Evolutionary conservation across 768 basidiomycete genomes (phyloP), one percentile per base, ranked within the genome.

Genomic region (Termitomyces sp.): DNA sequence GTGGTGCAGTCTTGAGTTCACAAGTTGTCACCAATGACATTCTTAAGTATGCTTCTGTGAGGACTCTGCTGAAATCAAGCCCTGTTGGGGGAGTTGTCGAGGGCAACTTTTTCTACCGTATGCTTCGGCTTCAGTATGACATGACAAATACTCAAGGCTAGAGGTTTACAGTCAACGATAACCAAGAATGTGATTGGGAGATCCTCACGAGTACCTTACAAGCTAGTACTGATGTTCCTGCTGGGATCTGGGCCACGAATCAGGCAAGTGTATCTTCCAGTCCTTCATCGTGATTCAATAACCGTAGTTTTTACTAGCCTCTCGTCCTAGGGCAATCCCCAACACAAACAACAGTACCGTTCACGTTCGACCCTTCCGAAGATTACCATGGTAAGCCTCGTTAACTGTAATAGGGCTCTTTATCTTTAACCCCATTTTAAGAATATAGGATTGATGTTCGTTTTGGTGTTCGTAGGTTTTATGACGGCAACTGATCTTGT

Each of bases 201-300:
- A 73, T 70, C 33, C 61, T 75, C 59, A 75, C 73, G 8, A 71
- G 65, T 6, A 65, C 66, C 7, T 62, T 65, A 24, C 57, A 52
- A n/a, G 44, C 65, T 7, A 72, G 63, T 53, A 51, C 64, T 16
- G 53, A 66, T 30, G 67, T 73, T 48, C 68, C 69, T 50, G 65
- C 70, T 43, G 73, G 73, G 13, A 72, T 73, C 33, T 73, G 73
- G 73, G 71, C 72, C 18, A 71, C 72, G 26, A 73, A 73, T 44
- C 69, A 73, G 57, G 72, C 70, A 59, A 5, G 38, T 52, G 18
- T 14, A n/a, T 36, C 12, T 45, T 56, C 18, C 13, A 22, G 33
- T 32, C 9, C 22, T 42, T 42, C n/a, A n/a, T 49, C 40, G 10
- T 33, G 14, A 35, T 26, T 33, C 2, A 12, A 20, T 6, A 24